These are phyloP conservation scores for Curvularia sp. DNA, from an alignment of 2,329 filamentous ascomycete species.

Conservation along the genomic window DNA sequence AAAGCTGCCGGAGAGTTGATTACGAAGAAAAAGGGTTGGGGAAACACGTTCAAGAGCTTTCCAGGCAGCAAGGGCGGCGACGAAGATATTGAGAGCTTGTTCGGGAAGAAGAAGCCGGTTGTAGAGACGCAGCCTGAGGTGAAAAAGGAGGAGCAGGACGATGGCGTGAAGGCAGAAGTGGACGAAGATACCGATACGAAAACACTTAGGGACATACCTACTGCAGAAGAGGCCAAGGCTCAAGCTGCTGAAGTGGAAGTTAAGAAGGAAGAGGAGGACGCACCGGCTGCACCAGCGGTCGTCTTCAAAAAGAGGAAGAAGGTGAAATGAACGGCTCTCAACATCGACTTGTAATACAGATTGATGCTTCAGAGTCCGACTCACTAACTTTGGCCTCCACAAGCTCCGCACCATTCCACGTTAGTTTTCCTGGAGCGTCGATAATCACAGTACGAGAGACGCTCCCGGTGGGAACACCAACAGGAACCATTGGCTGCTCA, in stretches of 20 bases:
- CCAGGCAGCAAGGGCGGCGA: conserved; percentile 57
- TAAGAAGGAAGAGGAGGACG: conserved; percentile 33
- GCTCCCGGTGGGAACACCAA: neutral
- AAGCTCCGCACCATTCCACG: neutral
- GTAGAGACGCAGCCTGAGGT: conserved; percentile 36
- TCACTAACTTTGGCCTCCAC: neutral
- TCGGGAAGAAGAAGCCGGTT: conserved; percentile 42
- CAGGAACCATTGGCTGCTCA: neutral
- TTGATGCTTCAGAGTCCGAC: neutral
- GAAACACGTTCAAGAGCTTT: conserved; percentile 55
- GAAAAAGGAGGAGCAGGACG: conserved; percentile 54
- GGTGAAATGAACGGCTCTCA: conserved; percentile 49
- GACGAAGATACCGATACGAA: conserved; percentile 26
- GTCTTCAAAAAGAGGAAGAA: conserved; percentile 86
- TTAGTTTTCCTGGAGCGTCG: neutral
- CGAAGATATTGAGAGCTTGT: conserved; percentile 71
- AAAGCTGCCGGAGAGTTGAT: conserved; percentile 61
- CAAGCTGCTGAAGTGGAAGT: conserved; percentile 18
- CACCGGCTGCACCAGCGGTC: conserved; percentile 54
- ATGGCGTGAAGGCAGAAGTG: conserved; percentile 29
- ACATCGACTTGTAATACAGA: neutral
- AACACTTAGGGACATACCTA: conserved; percentile 36
- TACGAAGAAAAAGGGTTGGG: conserved; percentile 53
- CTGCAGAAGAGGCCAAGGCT: conserved; percentile 34
- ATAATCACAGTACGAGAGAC: neutral